Base-by-base conservation (phyloP, 495 filamentous ascomycete genomes). In the Trichocladium antarcticum region DNA sequence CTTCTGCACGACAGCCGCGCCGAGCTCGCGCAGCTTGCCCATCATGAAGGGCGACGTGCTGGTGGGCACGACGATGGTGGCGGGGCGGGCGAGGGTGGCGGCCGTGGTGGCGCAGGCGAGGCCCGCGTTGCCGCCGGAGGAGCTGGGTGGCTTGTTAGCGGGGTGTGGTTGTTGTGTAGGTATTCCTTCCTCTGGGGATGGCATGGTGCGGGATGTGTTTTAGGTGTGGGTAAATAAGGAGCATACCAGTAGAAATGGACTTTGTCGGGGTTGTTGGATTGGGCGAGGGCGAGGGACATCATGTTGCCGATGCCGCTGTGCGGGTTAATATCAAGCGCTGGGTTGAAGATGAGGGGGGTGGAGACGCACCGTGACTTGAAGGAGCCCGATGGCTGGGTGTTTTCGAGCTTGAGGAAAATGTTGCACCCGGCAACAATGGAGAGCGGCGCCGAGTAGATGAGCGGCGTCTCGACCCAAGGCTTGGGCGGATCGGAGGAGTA, bases 331-430 rank as follows among this genome's bases (percentile, higher is more conserved):
- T 24, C 20, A 15, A 15, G 44, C 37, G 12, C 4, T 27, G 39
- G n/a, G 15, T 27, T 21, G 19, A n/a, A 3, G 17, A 17, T 5
- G 37, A 19, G 32, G 11, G 38, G 7, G 39, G 24, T 10, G 10
- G 16, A 6, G 15, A 17, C 43, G 9, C 56, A 64, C 59, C 87
- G 82, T 27, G 89, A 94, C 67, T 96, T 98, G 81, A 96, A 98
- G 9, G 88, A 93, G 38, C 87, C 89, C 5, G 85, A 84, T 5
- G 92, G 90, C 57, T 98, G 90, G 57, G 90, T 79, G 66, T 86
- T 86, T 51, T 98, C 90, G 47, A 96, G 80, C 63, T 98, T 98
- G 57, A 98, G 81, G 67, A 83, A 89, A 68, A 97, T 78, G 51
- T 79, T 74, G 61, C 84, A 89, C 34, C 83, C 83, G 20, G 83